A percentile compares a stretch with the other conserved stretches of the same genome.
Conservation (phyloP, 495 filamentous ascomycete genomes). For the Hyaloscypha hepaticicola region DNA sequence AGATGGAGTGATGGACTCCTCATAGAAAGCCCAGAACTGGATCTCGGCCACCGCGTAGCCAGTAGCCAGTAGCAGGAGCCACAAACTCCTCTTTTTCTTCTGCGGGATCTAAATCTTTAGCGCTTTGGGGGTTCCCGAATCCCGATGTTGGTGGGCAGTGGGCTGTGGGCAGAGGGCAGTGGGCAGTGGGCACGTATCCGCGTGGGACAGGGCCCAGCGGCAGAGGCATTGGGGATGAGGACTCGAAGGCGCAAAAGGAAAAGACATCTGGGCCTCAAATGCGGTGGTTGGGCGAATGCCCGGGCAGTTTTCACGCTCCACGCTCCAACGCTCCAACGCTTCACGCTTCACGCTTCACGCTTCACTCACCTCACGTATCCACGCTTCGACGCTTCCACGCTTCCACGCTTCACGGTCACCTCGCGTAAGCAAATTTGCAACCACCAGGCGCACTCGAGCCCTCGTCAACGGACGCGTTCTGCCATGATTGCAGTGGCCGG, state of each 20-base stretch:
- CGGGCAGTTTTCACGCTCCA: not conserved
- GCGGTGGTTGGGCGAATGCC: conserved; percentile 18
- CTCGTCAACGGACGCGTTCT: not conserved
- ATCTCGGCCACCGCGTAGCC: not conserved
- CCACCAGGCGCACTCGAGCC: not conserved
- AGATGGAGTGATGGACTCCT: not conserved
- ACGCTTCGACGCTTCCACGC: not conserved
- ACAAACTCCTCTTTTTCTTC: no score
- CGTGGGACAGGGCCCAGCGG: not conserved
- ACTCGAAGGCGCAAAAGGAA: not conserved
- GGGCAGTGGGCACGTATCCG: not conserved
- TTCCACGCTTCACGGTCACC: not conserved
- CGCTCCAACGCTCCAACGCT: not conserved
- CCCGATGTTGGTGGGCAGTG: not conserved
- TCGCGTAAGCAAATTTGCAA: not conserved
- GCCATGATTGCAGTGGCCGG: conserved; percentile 3
- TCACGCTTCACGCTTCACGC: not conserved
- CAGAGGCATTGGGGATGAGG: not conserved
- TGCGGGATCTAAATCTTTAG: conserved; percentile 14
- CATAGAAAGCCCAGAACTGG: not conserved
- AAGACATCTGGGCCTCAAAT: not conserved
- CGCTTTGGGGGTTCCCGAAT: not conserved
- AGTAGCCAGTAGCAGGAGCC: no score
- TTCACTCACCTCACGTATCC: not conserved
- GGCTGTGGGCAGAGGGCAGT: not conserved